phyloP scores from a whole-genome alignment of 2,329 filamentous ascomycete species.

The Capronia coronata region DNA sequence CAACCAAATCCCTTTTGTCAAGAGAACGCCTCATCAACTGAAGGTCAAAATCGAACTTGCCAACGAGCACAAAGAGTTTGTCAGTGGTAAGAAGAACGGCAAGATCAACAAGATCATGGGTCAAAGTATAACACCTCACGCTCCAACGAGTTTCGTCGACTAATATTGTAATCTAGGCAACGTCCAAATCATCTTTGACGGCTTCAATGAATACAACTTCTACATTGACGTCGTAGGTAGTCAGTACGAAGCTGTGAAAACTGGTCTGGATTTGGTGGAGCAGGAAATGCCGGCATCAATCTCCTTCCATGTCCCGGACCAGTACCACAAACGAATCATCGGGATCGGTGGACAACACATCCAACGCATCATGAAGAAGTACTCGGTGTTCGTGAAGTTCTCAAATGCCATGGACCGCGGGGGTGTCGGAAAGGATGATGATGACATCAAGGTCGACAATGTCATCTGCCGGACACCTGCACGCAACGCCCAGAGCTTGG shows the following conservation, averaged over 20 bases:
- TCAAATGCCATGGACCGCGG: conserved; percentile 98
- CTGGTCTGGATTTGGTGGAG: conserved; percentile 85
- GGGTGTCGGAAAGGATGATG: conserved; percentile 87
- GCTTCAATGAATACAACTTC: conserved; percentile 99
- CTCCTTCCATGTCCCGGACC: conserved; percentile 96
- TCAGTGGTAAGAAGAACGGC: conserved; percentile 98
- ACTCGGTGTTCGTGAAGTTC: conserved; percentile 99
- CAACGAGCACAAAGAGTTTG: conserved; percentile 99
- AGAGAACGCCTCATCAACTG: conserved; percentile 82
- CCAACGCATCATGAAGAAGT: conserved; percentile 99
- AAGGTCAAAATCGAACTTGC: conserved; percentile 97
- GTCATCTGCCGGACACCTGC: conserved; percentile 97
- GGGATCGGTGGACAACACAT: conserved; percentile 98
- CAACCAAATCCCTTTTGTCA: conserved; percentile 82
- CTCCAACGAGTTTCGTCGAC: not conserved
- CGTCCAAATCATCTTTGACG: conserved; percentile 97
- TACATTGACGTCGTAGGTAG: conserved; percentile 95
- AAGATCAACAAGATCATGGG: conserved; percentile 99
- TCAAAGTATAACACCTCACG: conserved; percentile 57
- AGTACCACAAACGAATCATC: conserved; percentile 99
- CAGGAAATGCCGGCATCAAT: conserved; percentile 99
- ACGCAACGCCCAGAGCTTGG: conserved; percentile 91
- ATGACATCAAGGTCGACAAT: conserved; percentile 97
- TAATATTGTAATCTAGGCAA: conserved; percentile 52
- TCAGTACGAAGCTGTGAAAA: conserved; percentile 89